These are phyloP conservation scores for Solanum megistacrolobum DNA, from an alignment of 257 asterid species.

Conservation along the genomic window DNA sequence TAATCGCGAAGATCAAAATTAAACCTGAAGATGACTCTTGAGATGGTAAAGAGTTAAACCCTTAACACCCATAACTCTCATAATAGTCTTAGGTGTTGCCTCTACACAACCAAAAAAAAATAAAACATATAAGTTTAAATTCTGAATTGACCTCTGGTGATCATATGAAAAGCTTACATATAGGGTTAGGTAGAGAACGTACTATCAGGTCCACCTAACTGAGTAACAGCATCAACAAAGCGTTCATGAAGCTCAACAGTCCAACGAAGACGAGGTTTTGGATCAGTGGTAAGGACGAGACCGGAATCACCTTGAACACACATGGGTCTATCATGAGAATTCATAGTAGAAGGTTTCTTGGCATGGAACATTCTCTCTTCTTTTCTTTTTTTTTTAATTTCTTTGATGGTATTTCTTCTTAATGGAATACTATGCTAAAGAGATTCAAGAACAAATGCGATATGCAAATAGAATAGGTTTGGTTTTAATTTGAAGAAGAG, in stretches of 20 bases:
- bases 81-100: constrained; percentile 97
- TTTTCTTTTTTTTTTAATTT: background rate
- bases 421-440: constrained; percentile 3
- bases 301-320: constrained; percentile 69
- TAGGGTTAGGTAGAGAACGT: background rate
- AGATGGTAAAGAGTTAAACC: constrained; percentile 98
- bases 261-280: constrained; percentile 93
- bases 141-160: background rate
- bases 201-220: constrained; percentile 95
- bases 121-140: background rate
- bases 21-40: constrained; percentile 99
- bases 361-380: constrained; percentile 24
- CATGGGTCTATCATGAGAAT: constrained; percentile 24
- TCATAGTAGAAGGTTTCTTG: constrained; percentile 28
- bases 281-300: constrained; percentile 89
- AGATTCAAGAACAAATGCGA: constrained; percentile 31
- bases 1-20: background rate
- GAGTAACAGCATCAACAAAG: constrained; percentile 84
- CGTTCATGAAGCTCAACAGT: constrained; percentile 91
- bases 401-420: background rate
- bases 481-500: constrained; percentile 10
- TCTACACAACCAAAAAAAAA: constrained; percentile 23
- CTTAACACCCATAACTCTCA: constrained; percentile 97
- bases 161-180: background rate
- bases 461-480: constrained; percentile 6